phyloP scores from a whole-genome alignment of 768 basidiomycete species.

The Lenzites betulinus region DNA sequence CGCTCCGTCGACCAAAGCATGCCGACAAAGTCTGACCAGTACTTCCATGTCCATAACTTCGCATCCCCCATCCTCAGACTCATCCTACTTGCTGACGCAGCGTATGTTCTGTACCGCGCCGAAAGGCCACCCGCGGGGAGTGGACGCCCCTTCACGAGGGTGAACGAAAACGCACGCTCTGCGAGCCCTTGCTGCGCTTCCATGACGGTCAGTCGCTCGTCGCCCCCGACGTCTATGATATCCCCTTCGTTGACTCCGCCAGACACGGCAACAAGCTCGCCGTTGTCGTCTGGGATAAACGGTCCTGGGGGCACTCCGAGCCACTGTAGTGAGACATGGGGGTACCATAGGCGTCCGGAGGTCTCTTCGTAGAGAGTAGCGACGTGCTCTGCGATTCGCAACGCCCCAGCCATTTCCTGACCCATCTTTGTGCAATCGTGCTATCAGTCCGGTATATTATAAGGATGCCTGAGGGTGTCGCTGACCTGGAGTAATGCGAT shows the following conservation, averaged over 20 bases:
- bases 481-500: constrained; percentile 48
- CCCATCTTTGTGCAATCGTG: constrained; percentile 40
- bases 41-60: constrained; percentile 11
- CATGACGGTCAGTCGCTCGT: constrained; percentile 31
- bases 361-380: constrained; percentile 35
- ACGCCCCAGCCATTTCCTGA: constrained; percentile 39
- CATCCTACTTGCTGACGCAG: constrained; percentile 11
- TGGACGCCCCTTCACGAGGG: constrained; percentile 14
- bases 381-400: constrained; percentile 37
- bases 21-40: constrained; percentile 21
- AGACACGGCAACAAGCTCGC: constrained; percentile 5
- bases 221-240: constrained; percentile 15
- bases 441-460: background rate
- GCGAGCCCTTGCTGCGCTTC: constrained; percentile 39
- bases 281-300: constrained; percentile 33
- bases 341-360: constrained; percentile 41
- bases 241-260: background rate
- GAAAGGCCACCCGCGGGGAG: constrained; percentile 10
- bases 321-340: constrained; percentile 44
- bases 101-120: constrained; percentile 5
- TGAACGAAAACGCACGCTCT: constrained; percentile 27
- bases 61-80: background rate
- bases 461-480: background rate
- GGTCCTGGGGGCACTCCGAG: constrained; percentile 41
- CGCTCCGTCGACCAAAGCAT: constrained; percentile 24